Evolutionary conservation across 306 rosid genomes (phyloP), one percentile per base, ranked within the genome.

Genomic region (Cercis canadensis): DNA sequence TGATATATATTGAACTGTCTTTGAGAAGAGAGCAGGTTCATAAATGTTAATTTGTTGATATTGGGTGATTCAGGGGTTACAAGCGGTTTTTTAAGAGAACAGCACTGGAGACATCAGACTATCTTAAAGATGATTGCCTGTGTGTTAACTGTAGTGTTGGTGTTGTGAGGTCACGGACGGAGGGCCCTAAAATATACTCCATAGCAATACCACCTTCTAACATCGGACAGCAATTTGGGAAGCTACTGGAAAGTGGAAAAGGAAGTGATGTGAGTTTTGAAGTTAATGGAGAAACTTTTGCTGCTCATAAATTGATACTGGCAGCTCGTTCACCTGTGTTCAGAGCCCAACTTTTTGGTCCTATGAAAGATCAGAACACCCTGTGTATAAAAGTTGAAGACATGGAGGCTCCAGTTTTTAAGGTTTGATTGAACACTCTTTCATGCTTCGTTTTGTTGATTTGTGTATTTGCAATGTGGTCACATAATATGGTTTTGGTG

Each of bases 301-400:
- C 81, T 49, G 93, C 92, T 62, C 97, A 92, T 78, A 92, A 92
- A 80, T 75, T 92, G 83, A 84, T 92, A 19, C 69, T 92, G 47
- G 96, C 96, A 19, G 92, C 93, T 34, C 97, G 96, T 13, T 89
- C 97, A 39, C 97, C 97, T 43, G 97, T 92, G 36, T 89, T 92
- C 79, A 75, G 88, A 72, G 97, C 97, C 58, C 97, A 89, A 75
- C 88, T 92, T 63, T 78, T 82, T 82, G 97, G 97, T 80, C 97
- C 97, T 15, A 87, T 92, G 96, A 92, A 84, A 81, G 96, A 89
- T 79, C 93, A 68, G 59, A 87, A 89, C 55, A 84, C 93, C 36
- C 72, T 57, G 18, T 70, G 86, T 77, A 84, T 89, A 66, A 85
- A 71, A 61, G 85, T 92, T 67, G 96, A 92, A 80, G 97, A 89